Evolutionary conservation across 23 red algal species (phyloP).

Genomic region (Agarophyton chilense): DNA sequence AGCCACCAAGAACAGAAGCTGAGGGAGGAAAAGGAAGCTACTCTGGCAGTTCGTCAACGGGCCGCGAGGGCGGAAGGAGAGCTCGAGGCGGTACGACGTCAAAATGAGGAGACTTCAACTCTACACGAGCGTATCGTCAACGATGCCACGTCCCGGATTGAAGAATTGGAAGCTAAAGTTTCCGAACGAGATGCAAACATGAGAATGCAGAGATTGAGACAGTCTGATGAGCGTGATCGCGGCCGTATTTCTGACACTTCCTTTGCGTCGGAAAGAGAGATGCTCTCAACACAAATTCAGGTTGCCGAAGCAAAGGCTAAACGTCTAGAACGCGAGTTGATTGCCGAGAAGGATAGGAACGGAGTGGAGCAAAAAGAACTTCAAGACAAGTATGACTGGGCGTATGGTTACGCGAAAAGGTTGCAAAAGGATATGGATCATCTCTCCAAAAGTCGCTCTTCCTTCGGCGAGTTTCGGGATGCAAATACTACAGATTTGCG

Average conservation of each 20-base stretch:
- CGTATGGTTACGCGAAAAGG: not conserved
- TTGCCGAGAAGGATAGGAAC: not conserved
- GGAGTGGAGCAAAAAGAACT: not conserved
- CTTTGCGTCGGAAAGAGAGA: constrained; percentile 18
- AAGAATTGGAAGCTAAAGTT: constrained; percentile 11
- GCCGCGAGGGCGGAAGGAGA: constrained; percentile 51
- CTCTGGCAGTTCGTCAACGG: constrained; percentile 38
- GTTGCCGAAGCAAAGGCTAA: constrained; percentile 1
- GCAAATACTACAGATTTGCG: not conserved
- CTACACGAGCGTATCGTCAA: constrained; percentile 9
- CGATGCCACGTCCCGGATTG: constrained; percentile 27
- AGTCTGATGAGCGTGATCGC: constrained; percentile 5
- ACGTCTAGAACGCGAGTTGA: not conserved
- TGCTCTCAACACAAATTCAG: not conserved
- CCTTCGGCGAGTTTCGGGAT: not conserved
- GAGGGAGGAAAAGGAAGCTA: constrained; percentile 7
- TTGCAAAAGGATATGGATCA: constrained; percentile 17
- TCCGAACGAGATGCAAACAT: not conserved
- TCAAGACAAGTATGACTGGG: not conserved
- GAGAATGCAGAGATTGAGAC: not conserved
- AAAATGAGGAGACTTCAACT: not conserved
- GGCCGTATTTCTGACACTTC: not conserved
- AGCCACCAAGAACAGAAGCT: not conserved
- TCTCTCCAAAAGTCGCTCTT: not conserved
- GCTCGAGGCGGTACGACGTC: not conserved